phyloP scores from a whole-genome alignment of 2,329 filamentous ascomycete species.

The Aureobasidium sp. region DNA sequence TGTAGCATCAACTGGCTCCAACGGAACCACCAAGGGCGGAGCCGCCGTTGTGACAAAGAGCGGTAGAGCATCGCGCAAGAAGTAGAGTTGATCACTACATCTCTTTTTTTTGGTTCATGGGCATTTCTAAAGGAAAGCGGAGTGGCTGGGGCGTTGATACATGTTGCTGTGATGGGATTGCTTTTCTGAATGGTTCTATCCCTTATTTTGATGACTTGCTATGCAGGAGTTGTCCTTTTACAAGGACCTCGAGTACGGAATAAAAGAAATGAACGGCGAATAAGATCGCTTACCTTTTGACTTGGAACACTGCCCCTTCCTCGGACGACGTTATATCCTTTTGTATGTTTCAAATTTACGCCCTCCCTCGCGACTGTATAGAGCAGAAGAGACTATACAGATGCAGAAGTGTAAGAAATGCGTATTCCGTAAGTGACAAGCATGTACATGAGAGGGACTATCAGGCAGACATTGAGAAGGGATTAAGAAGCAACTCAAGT shows the following conservation, averaged over 20 bases:
- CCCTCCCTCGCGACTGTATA: too few relatives aligned
- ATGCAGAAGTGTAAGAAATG: too few relatives aligned
- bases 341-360: too few relatives aligned
- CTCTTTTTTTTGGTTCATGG: not conserved
- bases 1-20: constrained; percentile 67
- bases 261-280: constrained; percentile 3
- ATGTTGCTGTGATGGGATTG: not conserved
- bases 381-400: too few relatives aligned
- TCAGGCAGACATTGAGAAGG: too few relatives aligned
- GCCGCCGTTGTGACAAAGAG: constrained; percentile 18
- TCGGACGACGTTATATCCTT: too few relatives aligned
- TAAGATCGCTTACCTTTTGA: not conserved
- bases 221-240: not conserved
- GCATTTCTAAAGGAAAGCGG: constrained; percentile 1
- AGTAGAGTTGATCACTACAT: constrained; percentile 7
- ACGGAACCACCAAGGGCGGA: constrained; percentile 35
- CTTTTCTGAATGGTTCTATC: constrained; percentile 1
- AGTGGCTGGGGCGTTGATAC: constrained; percentile 2
- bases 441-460: too few relatives aligned
- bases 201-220: constrained; percentile 8
- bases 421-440: too few relatives aligned
- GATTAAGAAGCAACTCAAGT: too few relatives aligned
- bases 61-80: constrained; percentile 12
- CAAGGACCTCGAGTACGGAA: not conserved
- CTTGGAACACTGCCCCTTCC: not conserved